Percentiles rank a stretch among this genome's conserved stretches.
Evolutionary conservation across 2,329 filamentous ascomycete species (phyloP).

Genomic region (Pestalotiopsis sp.): DNA sequence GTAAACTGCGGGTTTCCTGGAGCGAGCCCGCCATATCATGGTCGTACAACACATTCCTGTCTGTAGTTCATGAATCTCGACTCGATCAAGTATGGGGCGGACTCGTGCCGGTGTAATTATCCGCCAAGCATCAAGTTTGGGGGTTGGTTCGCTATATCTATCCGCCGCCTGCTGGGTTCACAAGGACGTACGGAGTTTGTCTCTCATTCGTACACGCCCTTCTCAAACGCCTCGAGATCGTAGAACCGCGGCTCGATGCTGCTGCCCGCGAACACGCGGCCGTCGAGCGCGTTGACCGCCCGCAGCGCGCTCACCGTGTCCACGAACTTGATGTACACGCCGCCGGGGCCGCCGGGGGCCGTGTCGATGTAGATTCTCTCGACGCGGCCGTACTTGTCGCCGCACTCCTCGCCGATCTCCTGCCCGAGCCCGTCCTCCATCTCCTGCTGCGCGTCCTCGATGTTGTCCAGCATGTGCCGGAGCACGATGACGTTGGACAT

Average conservation of each 20-base stretch:
- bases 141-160: too few species aligned
- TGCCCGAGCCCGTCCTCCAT: conserved; percentile 78
- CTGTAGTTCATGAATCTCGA: too few species aligned
- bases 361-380: conserved; percentile 76
- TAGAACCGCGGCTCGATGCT: conserved; percentile 82
- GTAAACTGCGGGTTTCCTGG: too few species aligned
- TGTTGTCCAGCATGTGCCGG: conserved; percentile 81
- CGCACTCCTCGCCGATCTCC: conserved; percentile 94
- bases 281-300: conserved; percentile 87
- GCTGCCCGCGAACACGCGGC: conserved; percentile 87
- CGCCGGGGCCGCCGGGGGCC: conserved; percentile 57
- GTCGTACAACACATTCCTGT: too few species aligned
- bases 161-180: too few species aligned
- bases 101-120: too few species aligned
- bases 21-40: too few species aligned
- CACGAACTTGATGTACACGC: conserved; percentile 94
- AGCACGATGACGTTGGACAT: conserved; percentile 86
- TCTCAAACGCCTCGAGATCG: conserved; percentile 80
- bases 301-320: conserved; percentile 81
- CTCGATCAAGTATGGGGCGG: too few species aligned
- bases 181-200: too few species aligned
- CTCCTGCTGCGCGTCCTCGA: conserved; percentile 77
- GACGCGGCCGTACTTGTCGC: conserved; percentile 83
- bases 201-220: conserved; percentile 54
- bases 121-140: too few species aligned